Conservation (phyloP, 495 filamentous ascomycete species). For the Evernia prunastri region DNA sequence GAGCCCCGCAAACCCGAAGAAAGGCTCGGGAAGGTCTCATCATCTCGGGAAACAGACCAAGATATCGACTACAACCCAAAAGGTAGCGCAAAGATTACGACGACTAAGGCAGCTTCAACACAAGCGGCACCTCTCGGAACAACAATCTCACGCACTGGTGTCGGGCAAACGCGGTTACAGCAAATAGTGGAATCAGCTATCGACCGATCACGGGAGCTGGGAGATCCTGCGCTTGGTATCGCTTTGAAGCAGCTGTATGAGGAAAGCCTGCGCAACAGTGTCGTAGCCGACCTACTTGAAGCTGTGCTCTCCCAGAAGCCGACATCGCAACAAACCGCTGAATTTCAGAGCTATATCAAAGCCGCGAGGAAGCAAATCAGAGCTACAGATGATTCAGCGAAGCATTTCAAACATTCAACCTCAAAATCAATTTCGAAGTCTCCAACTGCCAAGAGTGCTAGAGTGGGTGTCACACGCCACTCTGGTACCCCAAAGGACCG, state of each 20-base stretch:
- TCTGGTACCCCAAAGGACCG: slow-evolving; percentile 22
- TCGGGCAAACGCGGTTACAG: slow-evolving; percentile 31
- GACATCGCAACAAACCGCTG: slow-evolving; percentile 33
- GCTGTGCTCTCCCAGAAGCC: slow-evolving; percentile 37
- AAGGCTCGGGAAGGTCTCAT: slow-evolving; percentile 19
- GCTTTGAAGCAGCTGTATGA: slow-evolving; percentile 38
- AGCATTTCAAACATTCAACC: slow-evolving; percentile 1
- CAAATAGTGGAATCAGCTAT: slow-evolving; percentile 38
- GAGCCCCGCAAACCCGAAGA: slow-evolving; percentile 32
- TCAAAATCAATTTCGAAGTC: slow-evolving; percentile 23
- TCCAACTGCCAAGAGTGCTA: slow-evolving; percentile 33
- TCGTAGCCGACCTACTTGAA: slow-evolving; percentile 37
- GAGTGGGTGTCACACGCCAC: slow-evolving; percentile 34
- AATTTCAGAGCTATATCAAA: slow-evolving; percentile 38
- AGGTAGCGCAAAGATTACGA: slow-evolving; percentile 10
- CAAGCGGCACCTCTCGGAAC: slow-evolving; percentile 28
- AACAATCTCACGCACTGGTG: slow-evolving; percentile 33
- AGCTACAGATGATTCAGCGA: slow-evolving; percentile 7
- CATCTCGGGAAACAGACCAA: slow-evolving; percentile 26
- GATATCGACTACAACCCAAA: slow-evolving; percentile 21
- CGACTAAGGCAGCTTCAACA: slow-evolving; percentile 18
- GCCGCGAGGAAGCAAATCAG: slow-evolving; percentile 32
- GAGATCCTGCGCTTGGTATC: slow-evolving; percentile 33
- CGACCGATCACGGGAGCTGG: slow-evolving; percentile 33
- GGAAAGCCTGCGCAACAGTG: slow-evolving; percentile 34